Conservation (phyloP, 257 asterid genomes). For the Solanum phureja region DNA sequence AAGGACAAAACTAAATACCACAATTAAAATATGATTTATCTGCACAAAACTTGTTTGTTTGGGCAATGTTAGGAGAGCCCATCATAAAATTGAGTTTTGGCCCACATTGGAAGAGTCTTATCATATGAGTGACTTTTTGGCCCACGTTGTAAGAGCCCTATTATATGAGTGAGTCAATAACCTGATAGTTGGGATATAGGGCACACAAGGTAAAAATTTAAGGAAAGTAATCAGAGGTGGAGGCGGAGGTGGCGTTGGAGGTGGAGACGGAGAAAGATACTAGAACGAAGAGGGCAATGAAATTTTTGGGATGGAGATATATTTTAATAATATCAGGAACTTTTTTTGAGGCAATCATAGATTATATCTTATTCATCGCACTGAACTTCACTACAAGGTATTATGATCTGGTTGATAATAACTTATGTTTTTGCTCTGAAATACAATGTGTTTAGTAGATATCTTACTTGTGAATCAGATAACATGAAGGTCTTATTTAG, state of each 20-base stretch:
- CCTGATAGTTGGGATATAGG: not conserved
- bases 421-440: no score
- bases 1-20: no score
- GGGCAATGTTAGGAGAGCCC: not conserved
- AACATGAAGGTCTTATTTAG: no score
- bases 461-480: no score
- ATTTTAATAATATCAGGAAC: slow-evolving; percentile 71
- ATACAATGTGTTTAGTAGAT: no score
- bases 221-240: not conserved
- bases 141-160: no score
- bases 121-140: no score
- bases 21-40: no score
- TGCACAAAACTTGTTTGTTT: not conserved
- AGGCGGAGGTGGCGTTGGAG: no score
- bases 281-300: slow-evolving; percentile 13
- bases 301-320: slow-evolving; percentile 59
- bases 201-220: not conserved
- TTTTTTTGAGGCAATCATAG: slow-evolving; percentile 58
- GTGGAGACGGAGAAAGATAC: not conserved
- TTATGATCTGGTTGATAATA: not conserved
- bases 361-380: slow-evolving; percentile 74
- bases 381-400: slow-evolving; percentile 72
- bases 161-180: no score
- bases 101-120: not conserved
- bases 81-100: no score